Evolutionary conservation across 208 protist species (phyloP), one percentile per base, ranked within the genome.

Genomic region (Wallacemonas rigidus): DNA sequence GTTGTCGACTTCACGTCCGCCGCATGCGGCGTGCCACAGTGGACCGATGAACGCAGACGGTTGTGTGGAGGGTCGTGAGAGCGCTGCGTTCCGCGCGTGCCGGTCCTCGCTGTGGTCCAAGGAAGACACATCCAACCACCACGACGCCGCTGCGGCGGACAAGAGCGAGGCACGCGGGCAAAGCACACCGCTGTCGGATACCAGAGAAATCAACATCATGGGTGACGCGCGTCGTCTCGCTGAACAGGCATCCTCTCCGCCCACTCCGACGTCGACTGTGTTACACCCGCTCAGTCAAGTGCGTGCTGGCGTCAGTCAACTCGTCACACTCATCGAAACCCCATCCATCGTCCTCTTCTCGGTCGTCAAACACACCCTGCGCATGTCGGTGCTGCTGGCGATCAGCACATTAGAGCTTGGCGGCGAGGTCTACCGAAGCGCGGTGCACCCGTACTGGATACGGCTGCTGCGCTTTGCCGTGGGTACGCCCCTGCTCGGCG

Each of bases 401-500:
- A 50, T 58, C 5, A 72, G 72, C 36, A 71, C 69, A 6, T 11
- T 68, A 11, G 69, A 77, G 41, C 69, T 90, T 17, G 50, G 12
- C 51, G 56, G 53, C 3, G 76, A 77, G 45, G 69, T 77, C 17
- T 90, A 85, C 73, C 77, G 71, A 14, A 77, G 67, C 56, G 63
- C 75, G 56, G 14, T 87, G 35, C 61, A 80, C 63, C 55, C 63
- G 2, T 71, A 74, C 15, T 53, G 87, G 51, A 75, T 80, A 7
- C 72, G 79, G 39, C n/a, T 73, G 1, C 58, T 90, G 17, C 77
- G 79, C 54, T 79, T 85, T 51, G 71, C 74, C 15, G 36, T 90
- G 26, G 81, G 74, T 53, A 67, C 81, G 6, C 82, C 81, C 1
- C 73, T 81, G 26, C 56, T 79, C 17, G 55, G 56, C 36, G 76